These are phyloP conservation scores for Erysiphe neolycopersici DNA, from an alignment of 2,329 filamentous ascomycete genomes.

Conservation along the genomic window DNA sequence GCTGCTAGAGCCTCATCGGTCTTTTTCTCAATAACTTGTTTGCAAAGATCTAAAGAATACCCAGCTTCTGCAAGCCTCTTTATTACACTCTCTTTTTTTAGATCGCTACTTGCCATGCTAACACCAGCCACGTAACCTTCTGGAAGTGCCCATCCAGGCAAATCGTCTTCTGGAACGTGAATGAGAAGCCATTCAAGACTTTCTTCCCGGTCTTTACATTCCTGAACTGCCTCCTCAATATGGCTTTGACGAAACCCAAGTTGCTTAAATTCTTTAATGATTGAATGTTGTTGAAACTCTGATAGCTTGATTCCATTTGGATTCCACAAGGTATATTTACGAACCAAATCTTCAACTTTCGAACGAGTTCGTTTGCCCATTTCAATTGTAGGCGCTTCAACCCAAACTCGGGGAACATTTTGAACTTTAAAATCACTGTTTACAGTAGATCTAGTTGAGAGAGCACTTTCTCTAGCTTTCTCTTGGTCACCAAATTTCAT, in stretches of 20 bases:
- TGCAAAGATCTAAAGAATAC: constrained; percentile 64
- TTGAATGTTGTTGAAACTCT: constrained; percentile 24
- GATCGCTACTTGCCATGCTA: constrained; percentile 55
- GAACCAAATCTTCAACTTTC: constrained; percentile 54
- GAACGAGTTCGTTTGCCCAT: constrained; percentile 62
- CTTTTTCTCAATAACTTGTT: constrained; percentile 44
- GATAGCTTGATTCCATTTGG: constrained; percentile 44
- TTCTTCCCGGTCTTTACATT: constrained; percentile 82
- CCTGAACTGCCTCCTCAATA: constrained; percentile 59
- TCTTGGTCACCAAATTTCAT: constrained; percentile 55
- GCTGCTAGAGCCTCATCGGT: constrained; percentile 52
- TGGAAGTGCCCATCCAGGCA: constrained; percentile 78
- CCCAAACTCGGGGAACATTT: constrained; percentile 34
- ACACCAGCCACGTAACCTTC: constrained; percentile 81
- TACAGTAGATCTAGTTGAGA: constrained; percentile 24
- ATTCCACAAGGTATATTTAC: constrained; percentile 67
- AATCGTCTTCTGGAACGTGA: constrained; percentile 86
- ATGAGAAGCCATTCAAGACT: constrained; percentile 88
- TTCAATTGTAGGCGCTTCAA: constrained; percentile 65
- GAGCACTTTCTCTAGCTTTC: constrained; percentile 37
- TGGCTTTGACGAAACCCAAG: constrained; percentile 78
- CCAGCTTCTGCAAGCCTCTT: constrained; percentile 60
- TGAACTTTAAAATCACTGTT: constrained; percentile 20
- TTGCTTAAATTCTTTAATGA: constrained; percentile 47
- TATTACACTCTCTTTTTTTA: constrained; percentile 57